These are phyloP conservation scores for Globisporangium iwayamae DNA, from an alignment of 352 stramenopile species.

Conservation along the genomic window DNA sequence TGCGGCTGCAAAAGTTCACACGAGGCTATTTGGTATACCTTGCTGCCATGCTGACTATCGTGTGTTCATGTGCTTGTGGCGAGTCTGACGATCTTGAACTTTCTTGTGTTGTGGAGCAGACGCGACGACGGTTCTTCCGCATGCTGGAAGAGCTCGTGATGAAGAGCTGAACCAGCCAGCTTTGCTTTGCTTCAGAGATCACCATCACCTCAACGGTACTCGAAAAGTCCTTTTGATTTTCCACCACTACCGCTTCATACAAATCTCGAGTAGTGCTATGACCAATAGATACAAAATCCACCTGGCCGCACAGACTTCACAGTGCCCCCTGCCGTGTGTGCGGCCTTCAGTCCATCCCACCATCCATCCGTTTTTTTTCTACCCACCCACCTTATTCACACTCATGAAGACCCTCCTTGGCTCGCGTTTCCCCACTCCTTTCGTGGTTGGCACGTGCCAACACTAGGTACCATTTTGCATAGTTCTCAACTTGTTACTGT, in stretches of 20 bases:
- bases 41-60: background rate
- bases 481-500: slow-evolving; percentile 11
- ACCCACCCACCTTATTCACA: slow-evolving; percentile 2
- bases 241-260: background rate
- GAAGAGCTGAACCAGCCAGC: slow-evolving; percentile 8
- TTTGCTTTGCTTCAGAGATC: background rate
- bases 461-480: background rate
- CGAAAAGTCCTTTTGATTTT: too few species aligned
- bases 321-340: background rate
- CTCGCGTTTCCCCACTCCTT: background rate
- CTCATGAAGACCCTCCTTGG: background rate
- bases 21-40: slow-evolving; percentile 24
- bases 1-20: slow-evolving; percentile 23
- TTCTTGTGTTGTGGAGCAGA: slow-evolving; percentile 21
- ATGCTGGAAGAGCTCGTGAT: slow-evolving; percentile 37
- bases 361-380: background rate
- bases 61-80: background rate
- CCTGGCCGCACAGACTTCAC: background rate
- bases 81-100: background rate
- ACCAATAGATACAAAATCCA: slow-evolving; percentile 5
- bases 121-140: slow-evolving; percentile 31
- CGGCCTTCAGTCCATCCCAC: slow-evolving; percentile 1
- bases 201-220: too few species aligned
- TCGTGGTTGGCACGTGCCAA: background rate
- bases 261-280: background rate